These are phyloP conservation scores for Calocera viscosa DNA, from an alignment of 768 basidiomycete species.

Conservation along the genomic window DNA sequence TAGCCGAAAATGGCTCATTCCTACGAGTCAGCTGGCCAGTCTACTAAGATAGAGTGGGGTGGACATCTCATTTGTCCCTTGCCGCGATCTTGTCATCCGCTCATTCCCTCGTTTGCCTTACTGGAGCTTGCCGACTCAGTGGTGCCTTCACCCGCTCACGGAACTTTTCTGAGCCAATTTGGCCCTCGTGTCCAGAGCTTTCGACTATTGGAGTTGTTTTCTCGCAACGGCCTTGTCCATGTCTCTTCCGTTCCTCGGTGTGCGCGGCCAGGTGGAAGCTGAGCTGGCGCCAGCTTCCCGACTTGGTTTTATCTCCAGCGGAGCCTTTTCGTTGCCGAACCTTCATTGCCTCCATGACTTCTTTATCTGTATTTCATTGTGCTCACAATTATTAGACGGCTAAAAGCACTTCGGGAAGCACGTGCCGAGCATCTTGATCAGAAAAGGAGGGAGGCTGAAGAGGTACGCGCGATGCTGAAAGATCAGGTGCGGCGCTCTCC, in stretches of 20 bases:
- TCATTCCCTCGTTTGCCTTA: neutral
- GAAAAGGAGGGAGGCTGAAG: neutral
- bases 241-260: neutral
- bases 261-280: conserved; percentile 2
- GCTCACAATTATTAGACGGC: neutral
- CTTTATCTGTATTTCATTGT: neutral
- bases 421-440: neutral
- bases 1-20: too few species aligned
- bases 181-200: neutral
- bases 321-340: neutral
- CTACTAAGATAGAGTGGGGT: too few species aligned
- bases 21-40: too few species aligned
- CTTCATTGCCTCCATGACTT: neutral
- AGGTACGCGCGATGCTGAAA: neutral
- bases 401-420: conserved; percentile 3
- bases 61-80: too few species aligned
- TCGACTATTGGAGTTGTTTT: conserved; percentile 1
- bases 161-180: neutral
- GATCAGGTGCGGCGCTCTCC: neutral
- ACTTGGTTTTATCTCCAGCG: neutral
- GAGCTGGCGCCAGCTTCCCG: neutral
- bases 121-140: neutral
- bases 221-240: neutral
- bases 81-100: too few species aligned
- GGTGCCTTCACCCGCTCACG: neutral